These are phyloP conservation scores for Kernera saxatilis DNA, from an alignment of 345 rosid species.

Conservation along the genomic window DNA sequence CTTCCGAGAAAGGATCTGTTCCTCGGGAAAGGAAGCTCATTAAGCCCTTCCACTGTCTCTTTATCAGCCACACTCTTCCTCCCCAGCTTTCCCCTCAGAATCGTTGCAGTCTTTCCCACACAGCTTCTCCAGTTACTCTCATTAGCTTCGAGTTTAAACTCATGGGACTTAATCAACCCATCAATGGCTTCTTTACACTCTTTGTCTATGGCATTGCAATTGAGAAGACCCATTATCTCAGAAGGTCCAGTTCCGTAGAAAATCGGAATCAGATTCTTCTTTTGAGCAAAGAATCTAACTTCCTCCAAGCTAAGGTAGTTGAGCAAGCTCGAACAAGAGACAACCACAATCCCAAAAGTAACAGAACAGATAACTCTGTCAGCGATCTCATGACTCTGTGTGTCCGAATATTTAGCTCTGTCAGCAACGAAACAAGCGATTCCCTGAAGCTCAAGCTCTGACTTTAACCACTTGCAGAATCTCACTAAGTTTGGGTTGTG, in stretches of 20 bases:
- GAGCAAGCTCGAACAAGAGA: constrained; percentile 56
- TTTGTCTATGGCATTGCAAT: constrained; percentile 59
- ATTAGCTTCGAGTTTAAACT: constrained; percentile 72
- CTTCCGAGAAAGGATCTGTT: constrained; percentile 70
- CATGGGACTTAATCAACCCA: constrained; percentile 64
- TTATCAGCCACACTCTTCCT: constrained; percentile 62
- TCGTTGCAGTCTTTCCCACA: constrained; percentile 45
- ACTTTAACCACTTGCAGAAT: constrained; percentile 90
- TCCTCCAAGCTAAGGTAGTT: constrained; percentile 74
- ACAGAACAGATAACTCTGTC: constrained; percentile 84
- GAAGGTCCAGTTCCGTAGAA: constrained; percentile 66
- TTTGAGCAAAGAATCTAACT: constrained; percentile 80
- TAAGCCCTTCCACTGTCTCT: constrained; percentile 42
- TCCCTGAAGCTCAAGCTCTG: constrained; percentile 91
- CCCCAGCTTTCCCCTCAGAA: constrained; percentile 69
- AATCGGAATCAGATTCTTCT: constrained; percentile 79
- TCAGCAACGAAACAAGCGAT: constrained; percentile 92
- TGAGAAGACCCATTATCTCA: constrained; percentile 53
- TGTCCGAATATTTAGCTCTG: constrained; percentile 67
- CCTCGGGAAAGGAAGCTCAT: constrained; percentile 73
- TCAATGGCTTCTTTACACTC: constrained; percentile 83
- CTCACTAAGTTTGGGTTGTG: constrained; percentile 73
- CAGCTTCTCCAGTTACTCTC: constrained; percentile 84
- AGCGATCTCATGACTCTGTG: constrained; percentile 81
- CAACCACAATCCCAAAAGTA: constrained; percentile 71